phyloP scores from a whole-genome alignment of 441 rosid species.

The Eruca vesicaria region DNA sequence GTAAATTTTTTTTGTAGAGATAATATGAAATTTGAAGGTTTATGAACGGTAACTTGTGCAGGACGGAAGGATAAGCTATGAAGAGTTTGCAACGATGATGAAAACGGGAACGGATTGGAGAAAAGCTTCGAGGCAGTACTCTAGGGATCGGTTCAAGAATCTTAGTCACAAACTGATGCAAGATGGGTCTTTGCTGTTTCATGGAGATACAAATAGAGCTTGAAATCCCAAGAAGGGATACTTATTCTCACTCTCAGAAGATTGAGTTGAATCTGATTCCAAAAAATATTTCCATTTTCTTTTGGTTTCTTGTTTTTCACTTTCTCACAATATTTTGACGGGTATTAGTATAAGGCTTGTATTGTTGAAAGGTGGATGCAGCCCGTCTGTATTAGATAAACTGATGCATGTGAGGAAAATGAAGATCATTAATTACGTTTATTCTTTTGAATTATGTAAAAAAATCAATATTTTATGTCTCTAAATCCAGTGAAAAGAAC shows the following conservation, averaged over 20 bases:
- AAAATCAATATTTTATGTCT: neutral
- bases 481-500: no score
- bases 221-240: neutral
- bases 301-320: no score
- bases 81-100: conserved; percentile 94
- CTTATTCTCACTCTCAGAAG: neutral
- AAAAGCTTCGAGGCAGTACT: conserved; percentile 92
- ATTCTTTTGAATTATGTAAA: neutral
- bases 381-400: conserved; percentile 14
- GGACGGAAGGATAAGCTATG: conserved; percentile 90
- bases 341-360: conserved; percentile 4
- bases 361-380: neutral
- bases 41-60: conserved; percentile 28
- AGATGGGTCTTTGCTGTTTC: conserved; percentile 68
- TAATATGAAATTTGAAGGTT: neutral
- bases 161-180: conserved; percentile 81
- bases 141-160: conserved; percentile 90
- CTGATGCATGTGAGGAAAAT: neutral
- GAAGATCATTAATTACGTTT: neutral
- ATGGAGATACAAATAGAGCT: conserved; percentile 7
- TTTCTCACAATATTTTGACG: neutral
- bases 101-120: conserved; percentile 98
- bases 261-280: neutral
- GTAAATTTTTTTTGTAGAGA: neutral
- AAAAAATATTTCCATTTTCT: neutral